Evolutionary conservation across 257 asterid genomes (phyloP).

Genomic region (Scutellaria galericulata): DNA sequence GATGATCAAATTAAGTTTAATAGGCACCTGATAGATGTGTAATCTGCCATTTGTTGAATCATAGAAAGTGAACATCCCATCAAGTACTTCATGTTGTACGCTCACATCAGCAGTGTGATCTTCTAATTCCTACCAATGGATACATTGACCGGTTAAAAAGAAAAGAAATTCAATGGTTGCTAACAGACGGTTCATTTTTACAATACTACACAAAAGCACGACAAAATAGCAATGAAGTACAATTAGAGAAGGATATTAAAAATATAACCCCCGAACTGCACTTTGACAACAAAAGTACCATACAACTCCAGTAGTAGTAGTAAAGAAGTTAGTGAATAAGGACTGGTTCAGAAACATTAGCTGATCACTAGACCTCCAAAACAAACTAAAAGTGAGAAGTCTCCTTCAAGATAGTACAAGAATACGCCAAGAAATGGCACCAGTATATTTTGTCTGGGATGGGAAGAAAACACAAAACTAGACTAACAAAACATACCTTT

Average conservation of each 20-base stretch:
- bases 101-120: conserved; percentile 75
- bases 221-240: conserved; percentile 21
- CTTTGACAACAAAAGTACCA: conserved; percentile 20
- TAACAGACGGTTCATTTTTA: not conserved
- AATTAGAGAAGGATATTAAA: not conserved
- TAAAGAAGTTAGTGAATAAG: not conserved
- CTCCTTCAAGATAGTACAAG: not conserved
- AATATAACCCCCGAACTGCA: conserved; percentile 19
- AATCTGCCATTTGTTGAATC: conserved; percentile 73
- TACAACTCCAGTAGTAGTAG: conserved; percentile 14
- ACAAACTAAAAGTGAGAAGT: not conserved
- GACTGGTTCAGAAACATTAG: not conserved
- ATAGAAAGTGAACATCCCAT: conserved; percentile 84
- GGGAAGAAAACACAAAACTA: conserved; percentile 11
- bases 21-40: conserved; percentile 79
- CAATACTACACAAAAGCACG: not conserved
- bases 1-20: conserved; percentile 26
- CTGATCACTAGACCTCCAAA: not conserved
- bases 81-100: conserved; percentile 78
- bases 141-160: not conserved
- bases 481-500: conserved; percentile 55
- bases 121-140: conserved; percentile 64
- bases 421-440: not conserved
- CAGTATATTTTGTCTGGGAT: not conserved
- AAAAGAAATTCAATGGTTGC: not conserved